Conservation (phyloP, 768 basidiomycete species). For the Lentinula lateritia region DNA sequence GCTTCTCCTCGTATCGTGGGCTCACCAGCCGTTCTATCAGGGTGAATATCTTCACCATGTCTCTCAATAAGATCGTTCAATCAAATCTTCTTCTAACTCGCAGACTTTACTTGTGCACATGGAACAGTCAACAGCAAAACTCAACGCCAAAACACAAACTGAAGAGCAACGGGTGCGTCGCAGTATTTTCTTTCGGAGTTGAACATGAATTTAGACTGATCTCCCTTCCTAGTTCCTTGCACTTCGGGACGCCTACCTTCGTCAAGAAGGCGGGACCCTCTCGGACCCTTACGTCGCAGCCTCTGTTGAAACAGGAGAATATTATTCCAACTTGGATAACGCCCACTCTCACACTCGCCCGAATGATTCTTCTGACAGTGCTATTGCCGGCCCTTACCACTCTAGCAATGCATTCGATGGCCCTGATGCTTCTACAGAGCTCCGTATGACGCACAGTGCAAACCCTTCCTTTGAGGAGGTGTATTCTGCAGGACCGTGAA, state of each 20-base stretch:
- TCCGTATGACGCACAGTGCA: not conserved
- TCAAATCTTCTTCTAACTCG: not conserved
- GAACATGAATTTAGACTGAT: not conserved
- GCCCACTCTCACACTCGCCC: not conserved
- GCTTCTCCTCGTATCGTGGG: conserved; percentile 46
- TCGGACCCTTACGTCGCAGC: not conserved
- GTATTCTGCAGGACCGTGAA: not conserved
- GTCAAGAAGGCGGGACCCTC: conserved; percentile 9
- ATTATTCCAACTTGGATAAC: not conserved
- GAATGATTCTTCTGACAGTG: not conserved
- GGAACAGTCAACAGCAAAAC: conserved; percentile 47
- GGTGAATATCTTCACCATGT: conserved; percentile 21
- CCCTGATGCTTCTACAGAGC: not conserved
- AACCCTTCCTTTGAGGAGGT: not conserved
- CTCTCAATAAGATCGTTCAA: not conserved
- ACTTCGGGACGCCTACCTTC: conserved; percentile 20
- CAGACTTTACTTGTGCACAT: conserved; percentile 70
- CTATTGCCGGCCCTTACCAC: not conserved
- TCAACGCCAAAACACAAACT: conserved; percentile 41
- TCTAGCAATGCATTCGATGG: not conserved
- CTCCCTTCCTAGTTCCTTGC: conserved; percentile 17
- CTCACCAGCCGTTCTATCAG: conserved; percentile 61
- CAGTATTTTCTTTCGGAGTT: not conserved
- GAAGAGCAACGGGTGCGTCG: conserved; percentile 52
- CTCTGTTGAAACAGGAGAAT: not conserved